phyloP scores from a whole-genome alignment of 495 filamentous ascomycete species.

The Hyaloscypha bicolor region DNA sequence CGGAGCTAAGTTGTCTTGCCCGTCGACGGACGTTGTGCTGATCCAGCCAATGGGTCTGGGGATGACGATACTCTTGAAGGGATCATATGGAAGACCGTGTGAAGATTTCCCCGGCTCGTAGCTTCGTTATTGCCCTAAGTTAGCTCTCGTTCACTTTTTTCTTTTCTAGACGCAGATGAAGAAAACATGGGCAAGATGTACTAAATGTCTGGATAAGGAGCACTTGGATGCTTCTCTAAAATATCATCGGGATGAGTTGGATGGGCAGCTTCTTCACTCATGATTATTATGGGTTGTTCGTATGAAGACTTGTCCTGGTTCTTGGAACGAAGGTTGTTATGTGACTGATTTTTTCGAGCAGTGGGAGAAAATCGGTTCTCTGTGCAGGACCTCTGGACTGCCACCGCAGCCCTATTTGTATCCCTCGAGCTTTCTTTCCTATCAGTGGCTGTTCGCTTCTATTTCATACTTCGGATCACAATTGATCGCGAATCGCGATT shows the following conservation, averaged over 20 bases:
- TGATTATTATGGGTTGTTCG: neutral
- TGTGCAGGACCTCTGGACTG: neutral
- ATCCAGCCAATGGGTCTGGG: constrained; percentile 53
- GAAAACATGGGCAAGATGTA: constrained; percentile 2
- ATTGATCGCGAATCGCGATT: too few species aligned
- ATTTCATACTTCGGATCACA: neutral
- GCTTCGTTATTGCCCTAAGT: constrained; percentile 1
- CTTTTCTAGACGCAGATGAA: neutral
- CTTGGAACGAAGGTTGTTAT: constrained; percentile 5
- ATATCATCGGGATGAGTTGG: constrained; percentile 4
- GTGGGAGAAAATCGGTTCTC: neutral
- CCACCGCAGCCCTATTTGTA: neutral
- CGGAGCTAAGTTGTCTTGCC: constrained; percentile 30
- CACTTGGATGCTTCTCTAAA: constrained; percentile 4
- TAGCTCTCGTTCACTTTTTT: neutral
- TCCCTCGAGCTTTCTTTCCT: constrained; percentile 1
- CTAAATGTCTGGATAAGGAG: constrained; percentile 7
- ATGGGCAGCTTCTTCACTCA: constrained; percentile 8
- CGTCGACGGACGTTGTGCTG: constrained; percentile 37
- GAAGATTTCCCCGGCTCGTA: constrained; percentile 8
- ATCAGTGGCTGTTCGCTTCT: constrained; percentile 1
- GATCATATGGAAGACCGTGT: constrained; percentile 42
- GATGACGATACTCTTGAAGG: constrained; percentile 48
- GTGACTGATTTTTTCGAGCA: constrained; percentile 1
- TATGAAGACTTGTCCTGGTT: neutral